phyloP scores from a whole-genome alignment of 2,329 filamentous ascomycete genomes.

The Lasiodiplodia citricola region DNA sequence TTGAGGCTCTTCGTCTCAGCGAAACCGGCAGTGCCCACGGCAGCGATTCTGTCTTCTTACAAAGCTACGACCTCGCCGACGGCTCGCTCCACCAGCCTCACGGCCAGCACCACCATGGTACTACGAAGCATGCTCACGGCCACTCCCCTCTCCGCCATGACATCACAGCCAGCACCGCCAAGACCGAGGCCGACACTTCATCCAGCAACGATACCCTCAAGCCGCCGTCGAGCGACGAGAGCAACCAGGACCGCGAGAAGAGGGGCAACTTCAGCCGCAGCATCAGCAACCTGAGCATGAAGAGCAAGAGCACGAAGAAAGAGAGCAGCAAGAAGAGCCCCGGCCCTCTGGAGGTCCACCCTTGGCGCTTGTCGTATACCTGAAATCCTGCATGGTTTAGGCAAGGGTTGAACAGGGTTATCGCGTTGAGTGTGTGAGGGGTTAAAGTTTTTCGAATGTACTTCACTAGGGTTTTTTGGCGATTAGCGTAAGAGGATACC shows the following conservation, averaged over 20 bases:
- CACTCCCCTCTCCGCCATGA: not conserved
- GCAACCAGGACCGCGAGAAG: not conserved
- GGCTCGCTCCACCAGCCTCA: not conserved
- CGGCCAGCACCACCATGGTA: not conserved
- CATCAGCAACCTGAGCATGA: not conserved
- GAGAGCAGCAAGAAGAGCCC: not conserved
- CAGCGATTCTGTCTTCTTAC: not conserved
- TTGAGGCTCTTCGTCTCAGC: not conserved
- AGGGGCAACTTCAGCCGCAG: not conserved
- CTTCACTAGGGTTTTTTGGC: not conserved
- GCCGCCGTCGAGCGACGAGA: not conserved
- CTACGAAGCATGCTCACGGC: not conserved
- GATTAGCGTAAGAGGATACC: not conserved
- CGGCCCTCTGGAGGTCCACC: slow-evolving; percentile 5
- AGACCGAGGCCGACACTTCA: not conserved
- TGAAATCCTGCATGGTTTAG: not conserved
- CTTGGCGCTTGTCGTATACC: slow-evolving; percentile 8
- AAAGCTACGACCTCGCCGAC: not conserved
- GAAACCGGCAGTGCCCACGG: not conserved
- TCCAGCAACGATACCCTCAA: not conserved
- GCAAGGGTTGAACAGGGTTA: not conserved
- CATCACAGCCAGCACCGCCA: not conserved
- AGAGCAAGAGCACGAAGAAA: not conserved
- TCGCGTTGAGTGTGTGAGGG: not conserved
- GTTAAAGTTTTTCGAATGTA: not conserved